Percentiles rank a stretch among this genome's conserved stretches.
Conservation (phyloP, 176 grass and related monocot genomes). For the Carex parvula region DNA sequence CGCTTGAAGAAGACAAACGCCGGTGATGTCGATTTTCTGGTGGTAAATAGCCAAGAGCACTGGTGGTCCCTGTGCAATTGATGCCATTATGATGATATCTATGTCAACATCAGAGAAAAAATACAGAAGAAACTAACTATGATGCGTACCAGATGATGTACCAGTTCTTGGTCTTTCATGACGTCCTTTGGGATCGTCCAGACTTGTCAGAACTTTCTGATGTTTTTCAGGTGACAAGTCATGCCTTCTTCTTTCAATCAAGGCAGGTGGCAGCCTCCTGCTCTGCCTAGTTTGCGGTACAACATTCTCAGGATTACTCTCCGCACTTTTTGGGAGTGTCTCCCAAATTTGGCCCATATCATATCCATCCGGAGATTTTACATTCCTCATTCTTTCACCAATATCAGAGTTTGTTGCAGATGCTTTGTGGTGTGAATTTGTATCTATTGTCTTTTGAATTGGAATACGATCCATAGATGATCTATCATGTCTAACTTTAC, state of each 20-base stretch:
- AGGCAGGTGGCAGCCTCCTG: neutral
- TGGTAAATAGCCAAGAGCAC: neutral
- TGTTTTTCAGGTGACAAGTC: neutral
- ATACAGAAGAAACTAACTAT: neutral
- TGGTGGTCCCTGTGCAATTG: neutral
- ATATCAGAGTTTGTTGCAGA: neutral
- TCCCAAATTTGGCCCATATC: neutral
- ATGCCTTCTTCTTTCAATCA: neutral
- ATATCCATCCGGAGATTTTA: neutral
- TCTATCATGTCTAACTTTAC: neutral
- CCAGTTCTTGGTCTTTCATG: neutral
- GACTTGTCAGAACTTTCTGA: conserved; percentile 6
- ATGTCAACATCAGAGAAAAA: neutral
- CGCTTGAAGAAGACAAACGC: neutral
- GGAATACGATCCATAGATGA: conserved; percentile 8
- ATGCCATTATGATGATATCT: neutral
- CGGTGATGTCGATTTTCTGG: neutral
- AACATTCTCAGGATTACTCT: conserved; percentile 2
- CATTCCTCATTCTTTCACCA: neutral
- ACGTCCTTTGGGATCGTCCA: neutral
- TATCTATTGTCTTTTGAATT: neutral
- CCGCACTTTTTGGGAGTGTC: neutral
- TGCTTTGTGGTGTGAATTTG: neutral
- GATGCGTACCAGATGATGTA: neutral
- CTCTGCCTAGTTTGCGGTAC: neutral